Conservation (phyloP, 2,329 filamentous ascomycete species). For the Pseudogymnoascus sp. region DNA sequence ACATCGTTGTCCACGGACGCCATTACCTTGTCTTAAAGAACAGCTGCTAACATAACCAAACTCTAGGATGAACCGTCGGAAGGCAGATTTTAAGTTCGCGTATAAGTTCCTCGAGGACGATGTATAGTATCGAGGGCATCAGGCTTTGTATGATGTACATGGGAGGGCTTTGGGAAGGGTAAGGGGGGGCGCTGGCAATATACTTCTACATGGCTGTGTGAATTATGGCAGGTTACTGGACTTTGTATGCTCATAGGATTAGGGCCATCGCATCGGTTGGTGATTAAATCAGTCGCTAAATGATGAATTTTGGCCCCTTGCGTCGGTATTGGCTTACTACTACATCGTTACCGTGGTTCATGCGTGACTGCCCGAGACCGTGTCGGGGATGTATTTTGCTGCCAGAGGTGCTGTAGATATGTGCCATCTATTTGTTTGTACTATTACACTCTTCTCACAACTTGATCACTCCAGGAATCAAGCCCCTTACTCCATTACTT, state of each 20-base stretch:
- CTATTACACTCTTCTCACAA: conserved; percentile 11
- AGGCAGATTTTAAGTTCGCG: conserved; percentile 96
- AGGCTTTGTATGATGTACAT: conserved; percentile 5
- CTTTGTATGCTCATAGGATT: conserved; percentile 5
- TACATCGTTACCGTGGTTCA: not conserved
- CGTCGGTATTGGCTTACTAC: not conserved
- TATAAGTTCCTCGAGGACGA: conserved; percentile 98
- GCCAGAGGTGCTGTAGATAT: not conserved
- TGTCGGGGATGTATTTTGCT: too few relatives aligned
- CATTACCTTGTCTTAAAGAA: not conserved
- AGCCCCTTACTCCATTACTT: conserved; percentile 81
- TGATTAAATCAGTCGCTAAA: not conserved
- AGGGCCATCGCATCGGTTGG: not conserved
- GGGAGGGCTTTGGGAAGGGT: not conserved
- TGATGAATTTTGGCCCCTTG: conserved; percentile 1
- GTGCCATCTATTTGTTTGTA: not conserved
- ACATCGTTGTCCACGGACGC: conserved; percentile 10
- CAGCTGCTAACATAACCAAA: conserved; percentile 10
- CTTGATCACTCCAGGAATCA: conserved; percentile 43
- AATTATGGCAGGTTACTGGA: conserved; percentile 5
- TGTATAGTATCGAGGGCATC: conserved; percentile 65
- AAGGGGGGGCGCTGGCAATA: not conserved
- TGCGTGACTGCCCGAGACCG: not conserved
- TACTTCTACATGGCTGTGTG: conserved; percentile 10
- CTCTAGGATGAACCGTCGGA: conserved; percentile 91